Percentiles rank a stretch among this genome's conserved stretches.
These are phyloP conservation scores for Fraxinus velutina DNA, from an alignment of 305 asterid genomes.

Conservation along the genomic window DNA sequence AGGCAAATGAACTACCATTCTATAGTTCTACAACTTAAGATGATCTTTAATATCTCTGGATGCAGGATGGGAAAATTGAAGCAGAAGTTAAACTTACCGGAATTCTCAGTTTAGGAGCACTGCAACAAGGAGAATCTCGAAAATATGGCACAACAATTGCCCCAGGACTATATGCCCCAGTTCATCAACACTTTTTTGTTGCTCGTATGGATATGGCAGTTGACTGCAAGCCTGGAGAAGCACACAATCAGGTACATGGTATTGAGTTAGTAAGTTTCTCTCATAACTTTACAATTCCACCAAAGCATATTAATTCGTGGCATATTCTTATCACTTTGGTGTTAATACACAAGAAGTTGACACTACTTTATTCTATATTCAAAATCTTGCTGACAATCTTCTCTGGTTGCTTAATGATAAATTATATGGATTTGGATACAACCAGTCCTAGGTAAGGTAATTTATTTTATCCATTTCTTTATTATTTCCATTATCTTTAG, in stretches of 20 bases:
- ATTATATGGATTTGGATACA: constrained; percentile 12
- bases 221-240: constrained; percentile 92
- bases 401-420: constrained; percentile 5
- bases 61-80: constrained; percentile 99
- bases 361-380: not conserved
- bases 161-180: constrained; percentile 94
- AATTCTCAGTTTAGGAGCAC: constrained; percentile 89
- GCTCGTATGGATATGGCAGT: constrained; percentile 99
- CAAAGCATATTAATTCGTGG: not conserved
- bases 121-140: constrained; percentile 87
- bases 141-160: constrained; percentile 93
- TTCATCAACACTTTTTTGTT: constrained; percentile 96
- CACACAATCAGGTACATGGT: constrained; percentile 71
- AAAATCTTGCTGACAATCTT: not conserved
- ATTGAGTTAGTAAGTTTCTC: not conserved
- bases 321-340: not conserved
- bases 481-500: constrained; percentile 36
- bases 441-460: constrained; percentile 4
- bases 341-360: not conserved
- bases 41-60: not conserved
- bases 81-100: constrained; percentile 98
- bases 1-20: not conserved
- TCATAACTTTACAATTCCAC: not conserved
- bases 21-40: constrained; percentile 16
- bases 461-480: constrained; percentile 13